These are phyloP conservation scores for sorghum (Sorghum bicolor) DNA, from an alignment of 176 grass and related monocot genomes.

Conservation along the genomic window Sorghum_bicolor_NCBIv3 NC_012873.2:58997001-58997500, in stretches of 20 bases:
- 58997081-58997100: background rate
- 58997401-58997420: conserved; percentile 95
- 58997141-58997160: background rate
- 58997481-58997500: conserved; percentile 77
- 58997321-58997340: background rate
- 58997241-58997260: background rate
- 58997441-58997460: conserved; percentile 88
- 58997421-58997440: conserved; percentile 95
- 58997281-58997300: background rate
- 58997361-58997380: conserved; percentile 12
- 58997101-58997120: background rate
- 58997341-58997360: background rate
- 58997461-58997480: conserved; percentile 86
- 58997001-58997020: background rate
- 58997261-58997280: background rate
- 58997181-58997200: background rate
- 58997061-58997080: background rate
- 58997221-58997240: background rate
- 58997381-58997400: conserved; percentile 96
- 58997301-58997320: conserved; percentile 1
- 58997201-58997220: background rate
- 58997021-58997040: background rate
- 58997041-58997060: background rate
- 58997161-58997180: background rate
- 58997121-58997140: background rate